Evolutionary conservation across 1,284 basidiomycete genomes (phyloP), one percentile per base, ranked within the genome.

Genomic region (Ganoderma lucidum): DNA sequence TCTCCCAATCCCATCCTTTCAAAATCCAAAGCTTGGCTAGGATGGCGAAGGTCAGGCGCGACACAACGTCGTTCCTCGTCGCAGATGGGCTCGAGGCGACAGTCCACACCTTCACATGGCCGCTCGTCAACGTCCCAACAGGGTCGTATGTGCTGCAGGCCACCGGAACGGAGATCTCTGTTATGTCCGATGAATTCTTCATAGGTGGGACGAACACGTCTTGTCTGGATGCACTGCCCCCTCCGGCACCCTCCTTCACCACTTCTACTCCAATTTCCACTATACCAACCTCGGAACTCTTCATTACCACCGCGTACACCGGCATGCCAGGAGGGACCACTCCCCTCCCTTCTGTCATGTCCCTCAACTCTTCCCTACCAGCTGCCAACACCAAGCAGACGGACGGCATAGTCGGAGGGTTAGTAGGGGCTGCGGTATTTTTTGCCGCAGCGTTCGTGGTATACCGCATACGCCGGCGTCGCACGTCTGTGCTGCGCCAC

Each of bases 141-240:
- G 79, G 79, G 0, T 70, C 69, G 69, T 80, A 80, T 65, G 53
- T 62, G 30, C 17, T 79, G 41, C 48, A 62, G 28, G 77, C 76
- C 6, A 23, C 60, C 32, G 67, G 64, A n/a, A 9, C 23, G 3
- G 64, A 44, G 17, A 23, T 66, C 15, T 23, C 51, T 0, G 32
- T 51, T 51, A n/a, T 60, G n/a, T 79, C 78, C 3, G 6, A 55
- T 2, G 1, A 65, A 1, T 79, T 80, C 70, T 72, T 67, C 64
- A 73, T 79, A 10, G 12, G 30, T 19, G 76, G 77, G 14, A 64
- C 69, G 2, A 67, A 71, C 61, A 63, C 67, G 2, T 62, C 63
- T 3, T 80, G 78, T 62, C 35, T 80, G 3, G 28, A 19, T 23
- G 39, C 41, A 9, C 19, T 39, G 14, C 39, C 51, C 39, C 48